A percentile compares a stretch with the other conserved stretches of the same genome.
These are phyloP conservation scores for Amanita pallidorosea DNA, from an alignment of 768 basidiomycete genomes.

Conservation along the genomic window DNA sequence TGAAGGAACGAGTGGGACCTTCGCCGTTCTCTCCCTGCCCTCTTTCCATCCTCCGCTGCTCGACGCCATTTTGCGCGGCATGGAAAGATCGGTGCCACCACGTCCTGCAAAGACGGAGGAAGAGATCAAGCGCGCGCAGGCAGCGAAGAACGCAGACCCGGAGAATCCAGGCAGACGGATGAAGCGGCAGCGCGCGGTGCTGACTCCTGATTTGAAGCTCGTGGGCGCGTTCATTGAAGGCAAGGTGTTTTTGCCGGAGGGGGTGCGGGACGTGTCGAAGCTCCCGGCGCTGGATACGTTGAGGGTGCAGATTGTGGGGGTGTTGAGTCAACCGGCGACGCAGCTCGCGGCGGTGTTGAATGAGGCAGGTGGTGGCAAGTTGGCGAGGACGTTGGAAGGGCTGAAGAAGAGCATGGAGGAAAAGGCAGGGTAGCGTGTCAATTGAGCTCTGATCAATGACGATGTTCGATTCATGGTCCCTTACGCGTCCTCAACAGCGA, in stretches of 20 bases:
- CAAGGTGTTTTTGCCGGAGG: conserved; percentile 48
- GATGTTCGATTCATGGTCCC: too few species aligned
- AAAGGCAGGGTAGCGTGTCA: conserved; percentile 2
- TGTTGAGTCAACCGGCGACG: conserved; percentile 65
- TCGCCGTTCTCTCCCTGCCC: conserved; percentile 35
- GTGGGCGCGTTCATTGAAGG: conserved; percentile 78
- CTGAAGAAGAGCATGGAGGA: conserved; percentile 61
- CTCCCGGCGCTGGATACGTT: conserved; percentile 73
- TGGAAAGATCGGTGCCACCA: conserved; percentile 56
- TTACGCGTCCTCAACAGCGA: too few species aligned
- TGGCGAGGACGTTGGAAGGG: conserved; percentile 68
- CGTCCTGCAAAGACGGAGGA: conserved; percentile 42
- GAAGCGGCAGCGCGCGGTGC: conserved; percentile 43
- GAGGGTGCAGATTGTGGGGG: conserved; percentile 74
- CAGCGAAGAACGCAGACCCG: conserved; percentile 51
- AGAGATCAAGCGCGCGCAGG: conserved; percentile 36
- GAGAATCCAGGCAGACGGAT: conserved; percentile 60
- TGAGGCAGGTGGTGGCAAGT: conserved; percentile 58
- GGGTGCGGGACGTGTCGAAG: conserved; percentile 53
- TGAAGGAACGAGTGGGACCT: conserved; percentile 40
- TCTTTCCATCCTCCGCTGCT: conserved; percentile 66
- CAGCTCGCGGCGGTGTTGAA: conserved; percentile 64
- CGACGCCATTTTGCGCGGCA: conserved; percentile 49
- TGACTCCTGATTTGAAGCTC: conserved; percentile 58
- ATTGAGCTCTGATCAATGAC: too few species aligned